phyloP scores from a whole-genome alignment of 2,329 filamentous ascomycete species.

The Xylaria hypoxylon region DNA sequence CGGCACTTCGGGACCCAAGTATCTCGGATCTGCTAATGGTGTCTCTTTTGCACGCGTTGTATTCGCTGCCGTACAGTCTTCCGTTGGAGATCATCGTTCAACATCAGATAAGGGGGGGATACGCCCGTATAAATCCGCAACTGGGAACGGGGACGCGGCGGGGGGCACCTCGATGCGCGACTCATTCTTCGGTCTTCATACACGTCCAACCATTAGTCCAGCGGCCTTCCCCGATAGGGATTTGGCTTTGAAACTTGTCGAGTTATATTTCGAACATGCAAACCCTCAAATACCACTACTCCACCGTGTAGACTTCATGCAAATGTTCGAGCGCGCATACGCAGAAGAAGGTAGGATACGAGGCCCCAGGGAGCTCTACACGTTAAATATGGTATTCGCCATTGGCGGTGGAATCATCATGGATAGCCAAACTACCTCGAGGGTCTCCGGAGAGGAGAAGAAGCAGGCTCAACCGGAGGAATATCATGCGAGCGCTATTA shows the following conservation, averaged over 20 bases:
- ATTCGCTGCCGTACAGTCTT: slow-evolving; percentile 88
- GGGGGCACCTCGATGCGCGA: slow-evolving; percentile 88
- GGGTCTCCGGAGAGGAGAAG: slow-evolving; percentile 49
- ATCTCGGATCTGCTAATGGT: slow-evolving; percentile 85
- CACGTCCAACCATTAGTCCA: slow-evolving; percentile 85
- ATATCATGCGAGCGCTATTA: slow-evolving; percentile 94
- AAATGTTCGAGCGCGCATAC: slow-evolving; percentile 86
- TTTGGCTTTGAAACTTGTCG: slow-evolving; percentile 77
- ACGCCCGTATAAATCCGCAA: slow-evolving; percentile 66
- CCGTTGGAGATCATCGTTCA: slow-evolving; percentile 72
- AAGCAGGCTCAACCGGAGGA: slow-evolving; percentile 84
- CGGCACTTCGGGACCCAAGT: slow-evolving; percentile 78
- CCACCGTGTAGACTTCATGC: slow-evolving; percentile 89
- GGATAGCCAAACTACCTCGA: slow-evolving; percentile 63
- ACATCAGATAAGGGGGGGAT: slow-evolving; percentile 73
- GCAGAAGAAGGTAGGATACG: slow-evolving; percentile 72
- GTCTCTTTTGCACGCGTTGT: slow-evolving; percentile 96
- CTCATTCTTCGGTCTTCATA: slow-evolving; percentile 96
- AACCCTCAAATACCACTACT: slow-evolving; percentile 96
- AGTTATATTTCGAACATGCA: slow-evolving; percentile 93
- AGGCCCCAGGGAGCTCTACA: slow-evolving; percentile 85
- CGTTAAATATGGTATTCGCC: slow-evolving; percentile 96
- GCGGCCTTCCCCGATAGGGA: slow-evolving; percentile 85
- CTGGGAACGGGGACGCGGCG: slow-evolving; percentile 59
- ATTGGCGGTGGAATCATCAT: slow-evolving; percentile 95